Evolutionary conservation across 345 rosid species (phyloP), one percentile per base, ranked within the genome.

Genomic region (Hypericum perforatum): DNA sequence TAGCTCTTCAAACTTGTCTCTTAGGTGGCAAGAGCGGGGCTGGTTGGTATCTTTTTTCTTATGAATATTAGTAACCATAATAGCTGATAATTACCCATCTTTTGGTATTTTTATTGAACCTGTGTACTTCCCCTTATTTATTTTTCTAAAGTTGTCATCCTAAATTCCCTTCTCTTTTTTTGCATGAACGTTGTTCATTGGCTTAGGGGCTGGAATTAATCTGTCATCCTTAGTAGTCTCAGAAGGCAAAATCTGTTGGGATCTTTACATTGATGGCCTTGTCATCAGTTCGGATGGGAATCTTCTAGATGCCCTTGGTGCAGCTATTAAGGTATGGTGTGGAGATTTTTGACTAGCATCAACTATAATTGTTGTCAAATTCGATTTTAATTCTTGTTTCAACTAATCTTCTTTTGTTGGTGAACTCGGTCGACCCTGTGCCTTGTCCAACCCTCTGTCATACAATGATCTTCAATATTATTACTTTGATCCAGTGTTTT

Each of bases 161-260:
- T 29, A 5, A 12, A 3, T 36, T 37, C 45, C n/a, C 13, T 37
- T 5, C 22, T 41, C 11, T 59, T 8, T 32, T 22, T 39, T 45
- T 37, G 42, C 8, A 13, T 48, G 53, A 15, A 56, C 54, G 48
- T 32, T 13, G 16, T 22, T 22, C 32, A 53, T 58, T 49, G 51
- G 70, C 6, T 14, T 78, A 92, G 95, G 95, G 8, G 84, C 94
- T 65, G 87, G 94, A 56, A 92, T 88, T 56, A 78, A 84, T 77
- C 72, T 74, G 39, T 66, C 94, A 11, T 85, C 94, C 8, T 73
- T 88, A 42, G 60, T 92, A 55, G 76, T 92, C 38, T 79, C 73
- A 39, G 89, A 85, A 65, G 95, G 95, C 46, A 82, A 75, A 75
- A 64, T 88, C 47, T 92, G 94, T 39, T 92, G 97, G 97, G 98